These are phyloP conservation scores for Glebionis coronaria DNA, from an alignment of 129 eudicot species.

Conservation along the genomic window DNA sequence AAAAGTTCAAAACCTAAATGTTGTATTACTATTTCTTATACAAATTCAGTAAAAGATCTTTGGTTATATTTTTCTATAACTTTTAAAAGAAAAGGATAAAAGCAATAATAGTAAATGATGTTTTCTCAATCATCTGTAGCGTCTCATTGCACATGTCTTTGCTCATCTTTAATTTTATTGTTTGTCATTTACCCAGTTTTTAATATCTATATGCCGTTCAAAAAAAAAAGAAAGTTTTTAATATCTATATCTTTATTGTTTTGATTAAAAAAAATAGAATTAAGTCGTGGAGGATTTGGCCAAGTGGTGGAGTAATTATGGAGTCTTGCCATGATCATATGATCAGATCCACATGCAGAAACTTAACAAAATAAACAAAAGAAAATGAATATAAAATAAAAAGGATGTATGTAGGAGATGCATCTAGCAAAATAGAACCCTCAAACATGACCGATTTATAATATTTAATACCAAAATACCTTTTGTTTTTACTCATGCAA, in stretches of 20 bases:
- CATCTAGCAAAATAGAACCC: neutral
- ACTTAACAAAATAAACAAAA: neutral
- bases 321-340: conserved; percentile 24
- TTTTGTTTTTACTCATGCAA: no score
- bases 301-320: conserved; percentile 17
- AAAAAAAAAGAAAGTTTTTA: no score
- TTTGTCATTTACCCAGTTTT: conserved; percentile 19
- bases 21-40: no score
- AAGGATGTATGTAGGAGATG: neutral
- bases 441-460: neutral
- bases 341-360: conserved; percentile 25
- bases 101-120: neutral
- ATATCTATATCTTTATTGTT: neutral
- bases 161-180: conserved; percentile 13
- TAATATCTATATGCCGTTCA: neutral
- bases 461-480: neutral
- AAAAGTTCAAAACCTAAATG: no score
- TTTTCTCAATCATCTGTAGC: conserved; percentile 19
- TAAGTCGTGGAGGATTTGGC: conserved; percentile 17
- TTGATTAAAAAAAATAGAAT: neutral
- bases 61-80: neutral
- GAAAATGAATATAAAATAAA: neutral
- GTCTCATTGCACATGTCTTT: conserved; percentile 24
- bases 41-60: no score
- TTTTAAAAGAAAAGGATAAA: neutral